phyloP scores from a whole-genome alignment of 441 rosid species.

The Brassica hybrid region DNA sequence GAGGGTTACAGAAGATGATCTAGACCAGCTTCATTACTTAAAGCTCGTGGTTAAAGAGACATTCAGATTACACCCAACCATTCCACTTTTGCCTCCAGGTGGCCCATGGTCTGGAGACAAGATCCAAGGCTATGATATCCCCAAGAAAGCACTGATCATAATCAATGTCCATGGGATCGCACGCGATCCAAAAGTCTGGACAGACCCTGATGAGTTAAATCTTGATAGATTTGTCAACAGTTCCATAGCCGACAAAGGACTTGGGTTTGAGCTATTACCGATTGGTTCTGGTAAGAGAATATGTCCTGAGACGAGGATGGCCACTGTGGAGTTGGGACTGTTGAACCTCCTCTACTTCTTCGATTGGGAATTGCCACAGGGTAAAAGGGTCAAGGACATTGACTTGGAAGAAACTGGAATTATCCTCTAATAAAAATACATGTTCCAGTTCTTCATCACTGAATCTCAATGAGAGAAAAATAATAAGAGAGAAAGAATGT shows the following conservation, averaged over 20 bases:
- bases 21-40: constrained; percentile 44
- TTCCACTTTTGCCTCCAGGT: not conserved
- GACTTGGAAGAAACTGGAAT: not conserved
- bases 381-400: not conserved
- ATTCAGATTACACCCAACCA: not conserved
- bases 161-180: not conserved
- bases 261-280: not conserved
- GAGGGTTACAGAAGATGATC: constrained; percentile 51
- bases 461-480: not conserved
- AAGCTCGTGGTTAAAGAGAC: constrained; percentile 52
- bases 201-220: not conserved
- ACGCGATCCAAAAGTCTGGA: not conserved
- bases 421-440: no score
- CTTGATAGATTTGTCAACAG: not conserved
- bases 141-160: not conserved
- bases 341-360: not conserved
- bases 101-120: not conserved
- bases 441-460: constrained; percentile 33
- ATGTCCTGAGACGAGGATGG: not conserved
- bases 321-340: not conserved
- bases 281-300: not conserved
- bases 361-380: not conserved
- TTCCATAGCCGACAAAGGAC: not conserved
- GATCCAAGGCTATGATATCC: not conserved
- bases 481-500: no score